Conservation (phyloP, 805 yeast genomes). For the Lipomyces japonicus region DNA sequence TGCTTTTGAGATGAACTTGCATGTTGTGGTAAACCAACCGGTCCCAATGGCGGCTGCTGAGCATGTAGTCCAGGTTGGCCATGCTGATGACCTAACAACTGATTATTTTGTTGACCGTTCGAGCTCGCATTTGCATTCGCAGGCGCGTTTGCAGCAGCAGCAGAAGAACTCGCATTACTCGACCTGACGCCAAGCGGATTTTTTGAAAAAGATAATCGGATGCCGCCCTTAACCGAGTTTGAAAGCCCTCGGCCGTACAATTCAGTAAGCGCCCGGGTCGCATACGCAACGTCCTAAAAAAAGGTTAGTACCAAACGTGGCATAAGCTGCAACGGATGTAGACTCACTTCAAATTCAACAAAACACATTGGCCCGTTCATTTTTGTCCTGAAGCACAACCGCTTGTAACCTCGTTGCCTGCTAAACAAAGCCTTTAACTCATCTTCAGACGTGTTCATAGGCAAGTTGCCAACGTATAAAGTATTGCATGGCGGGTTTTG, state of each 20-base stretch:
- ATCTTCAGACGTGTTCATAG: slow-evolving; percentile 93
- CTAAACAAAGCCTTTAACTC: slow-evolving; percentile 84
- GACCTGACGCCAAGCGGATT: slow-evolving; percentile 97
- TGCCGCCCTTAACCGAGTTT: slow-evolving; percentile 88
- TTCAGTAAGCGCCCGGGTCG: slow-evolving; percentile 90
- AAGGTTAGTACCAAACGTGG: background rate
- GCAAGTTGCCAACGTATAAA: slow-evolving; percentile 91
- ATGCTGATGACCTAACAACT: background rate
- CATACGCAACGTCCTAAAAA: slow-evolving; percentile 69
- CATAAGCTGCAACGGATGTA: background rate
- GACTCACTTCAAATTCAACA: slow-evolving; percentile 76
- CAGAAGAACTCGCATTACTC: slow-evolving; percentile 38
- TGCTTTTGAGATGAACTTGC: background rate
- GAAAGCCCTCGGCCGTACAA: slow-evolving; percentile 89
- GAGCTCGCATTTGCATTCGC: background rate
- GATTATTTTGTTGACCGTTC: background rate
- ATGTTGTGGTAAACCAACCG: background rate
- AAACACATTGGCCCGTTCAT: slow-evolving; percentile 95
- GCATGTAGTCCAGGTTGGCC: background rate
- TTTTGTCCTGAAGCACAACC: slow-evolving; percentile 87
- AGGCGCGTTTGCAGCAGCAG: slow-evolving; percentile 21
- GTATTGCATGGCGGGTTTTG: slow-evolving; percentile 99
- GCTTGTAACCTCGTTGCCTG: slow-evolving; percentile 86
- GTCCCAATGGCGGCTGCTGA: background rate
- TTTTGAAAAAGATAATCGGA: slow-evolving; percentile 87